Evolutionary conservation across 2,329 filamentous ascomycete species (phyloP).

Genomic region (Ophidiomyces ophidiicola): DNA sequence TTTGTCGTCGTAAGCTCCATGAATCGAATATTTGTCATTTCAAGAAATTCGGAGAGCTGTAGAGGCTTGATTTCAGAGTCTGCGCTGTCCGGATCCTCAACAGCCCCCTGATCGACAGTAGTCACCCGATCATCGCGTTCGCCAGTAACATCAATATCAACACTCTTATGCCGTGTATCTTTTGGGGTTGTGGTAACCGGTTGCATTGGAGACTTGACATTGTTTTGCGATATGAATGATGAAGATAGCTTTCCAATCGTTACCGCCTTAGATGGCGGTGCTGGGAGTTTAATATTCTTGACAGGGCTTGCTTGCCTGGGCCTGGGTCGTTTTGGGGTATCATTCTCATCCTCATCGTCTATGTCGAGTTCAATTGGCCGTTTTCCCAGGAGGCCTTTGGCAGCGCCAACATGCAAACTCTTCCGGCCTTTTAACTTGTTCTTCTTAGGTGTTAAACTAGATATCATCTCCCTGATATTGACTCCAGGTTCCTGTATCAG

Average conservation of each 20-base stretch:
- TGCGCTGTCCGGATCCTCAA: not conserved
- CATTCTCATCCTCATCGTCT: constrained; percentile 46
- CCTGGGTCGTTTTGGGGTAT: constrained; percentile 52
- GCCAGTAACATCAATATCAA: not conserved
- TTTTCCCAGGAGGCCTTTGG: constrained; percentile 61
- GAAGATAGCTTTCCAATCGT: constrained; percentile 47
- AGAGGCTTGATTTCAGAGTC: constrained; percentile 45
- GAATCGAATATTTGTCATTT: constrained; percentile 92
- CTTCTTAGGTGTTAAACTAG: constrained; percentile 65
- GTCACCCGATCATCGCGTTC: constrained; percentile 12
- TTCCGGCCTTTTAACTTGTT: constrained; percentile 55
- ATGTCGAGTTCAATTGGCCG: constrained; percentile 59
- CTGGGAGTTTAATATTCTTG: constrained; percentile 59
- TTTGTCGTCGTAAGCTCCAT: constrained; percentile 98
- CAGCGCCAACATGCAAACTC: constrained; percentile 64
- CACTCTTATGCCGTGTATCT: constrained; percentile 24
- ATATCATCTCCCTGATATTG: constrained; percentile 64
- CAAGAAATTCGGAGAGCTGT: constrained; percentile 81
- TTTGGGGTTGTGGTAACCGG: constrained; percentile 17
- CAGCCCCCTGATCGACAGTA: constrained; percentile 26
- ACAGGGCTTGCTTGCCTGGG: constrained; percentile 63
- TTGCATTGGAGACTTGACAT: constrained; percentile 22
- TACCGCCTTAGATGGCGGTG: constrained; percentile 56
- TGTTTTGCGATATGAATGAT: constrained; percentile 38
- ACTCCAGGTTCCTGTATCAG: constrained; percentile 51